Evolutionary conservation across 169 alveolate species (phyloP).

Genomic region (Sarcocystis neurona): DNA sequence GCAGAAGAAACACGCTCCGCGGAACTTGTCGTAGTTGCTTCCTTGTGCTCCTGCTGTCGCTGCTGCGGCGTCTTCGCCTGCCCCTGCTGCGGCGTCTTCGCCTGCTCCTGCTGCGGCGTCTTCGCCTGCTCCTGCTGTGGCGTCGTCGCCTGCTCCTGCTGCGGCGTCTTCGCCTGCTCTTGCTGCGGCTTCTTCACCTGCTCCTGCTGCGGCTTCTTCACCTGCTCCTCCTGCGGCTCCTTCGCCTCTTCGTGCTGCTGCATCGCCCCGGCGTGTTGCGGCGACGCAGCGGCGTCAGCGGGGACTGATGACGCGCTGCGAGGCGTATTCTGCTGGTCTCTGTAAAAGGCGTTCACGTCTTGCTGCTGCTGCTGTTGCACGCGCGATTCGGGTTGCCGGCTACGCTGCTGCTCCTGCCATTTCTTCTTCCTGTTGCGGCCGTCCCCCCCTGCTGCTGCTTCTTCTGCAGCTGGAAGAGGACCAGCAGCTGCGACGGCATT

Average conservation of each 20-base stretch:
- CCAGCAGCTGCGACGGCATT: not conserved
- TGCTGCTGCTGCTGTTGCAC: constrained; percentile 32
- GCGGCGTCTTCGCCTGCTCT: constrained; percentile 13
- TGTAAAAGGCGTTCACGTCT: not conserved
- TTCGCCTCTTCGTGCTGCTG: not conserved
- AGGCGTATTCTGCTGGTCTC: not conserved
- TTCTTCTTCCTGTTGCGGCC: not conserved
- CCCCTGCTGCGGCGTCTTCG: constrained; percentile 36
- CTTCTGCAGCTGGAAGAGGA: not conserved
- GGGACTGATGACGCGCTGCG: constrained; percentile 13
- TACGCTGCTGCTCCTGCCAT: not conserved
- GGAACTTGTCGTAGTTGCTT: too few relatives aligned
- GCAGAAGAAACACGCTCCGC: too few relatives aligned
- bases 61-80: constrained; percentile 13
- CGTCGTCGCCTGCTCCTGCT: constrained; percentile 28
- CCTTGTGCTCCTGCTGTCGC: constrained; percentile 27
- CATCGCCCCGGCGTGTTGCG: not conserved
- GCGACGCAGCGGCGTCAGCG: constrained; percentile 15
- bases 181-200: not conserved
- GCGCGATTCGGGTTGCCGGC: not conserved
- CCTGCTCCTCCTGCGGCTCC: not conserved
- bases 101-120: constrained; percentile 9
- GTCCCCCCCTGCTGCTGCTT: constrained; percentile 26
- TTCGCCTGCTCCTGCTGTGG: constrained; percentile 35
- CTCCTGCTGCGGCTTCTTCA: not conserved